Evolutionary conservation across 805 yeast genomes (phyloP).

Genomic region (Naumovozyma castellii): DNA sequence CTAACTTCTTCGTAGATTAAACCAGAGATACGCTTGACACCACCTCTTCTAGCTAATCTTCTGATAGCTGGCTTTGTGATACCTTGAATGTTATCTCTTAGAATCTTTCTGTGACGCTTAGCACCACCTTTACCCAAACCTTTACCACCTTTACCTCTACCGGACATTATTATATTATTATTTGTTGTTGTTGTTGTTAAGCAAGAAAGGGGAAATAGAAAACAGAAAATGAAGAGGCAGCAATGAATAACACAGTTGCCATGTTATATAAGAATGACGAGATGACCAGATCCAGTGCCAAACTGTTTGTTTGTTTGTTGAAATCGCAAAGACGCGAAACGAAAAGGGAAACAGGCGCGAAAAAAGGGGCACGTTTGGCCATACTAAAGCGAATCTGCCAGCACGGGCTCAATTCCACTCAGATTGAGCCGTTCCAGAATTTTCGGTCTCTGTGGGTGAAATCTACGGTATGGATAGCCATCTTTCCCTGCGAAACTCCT

Average conservation of each 20-base stretch:
- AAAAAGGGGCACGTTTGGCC: background rate
- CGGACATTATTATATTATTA: slow-evolving; percentile 53
- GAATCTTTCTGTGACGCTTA: slow-evolving; percentile 98
- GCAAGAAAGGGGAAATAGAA: background rate
- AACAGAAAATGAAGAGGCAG: background rate
- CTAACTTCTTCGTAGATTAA: slow-evolving; percentile 97
- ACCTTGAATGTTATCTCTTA: slow-evolving; percentile 98
- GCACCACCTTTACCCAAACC: slow-evolving; percentile 99
- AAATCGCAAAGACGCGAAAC: too few relatives aligned
- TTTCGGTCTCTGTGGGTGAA: background rate
- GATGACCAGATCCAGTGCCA: too few relatives aligned
- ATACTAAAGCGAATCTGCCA: slow-evolving; percentile 5
- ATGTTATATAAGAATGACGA: too few relatives aligned
- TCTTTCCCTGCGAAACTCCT: too few relatives aligned
- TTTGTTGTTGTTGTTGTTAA: slow-evolving; percentile 3
- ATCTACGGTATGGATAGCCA: too few relatives aligned
- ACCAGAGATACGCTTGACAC: slow-evolving; percentile 99
- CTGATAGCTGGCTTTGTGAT: slow-evolving; percentile 98
- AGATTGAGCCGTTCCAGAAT: background rate
- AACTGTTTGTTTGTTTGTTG: too few relatives aligned
- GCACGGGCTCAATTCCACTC: slow-evolving; percentile 3
- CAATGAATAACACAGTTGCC: too few relatives aligned
- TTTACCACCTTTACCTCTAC: slow-evolving; percentile 99
- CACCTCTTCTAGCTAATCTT: slow-evolving; percentile 99
- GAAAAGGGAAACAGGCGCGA: too few relatives aligned